Base-by-base conservation (phyloP, 306 rosid species). In the Fragaria iinumae region DNA sequence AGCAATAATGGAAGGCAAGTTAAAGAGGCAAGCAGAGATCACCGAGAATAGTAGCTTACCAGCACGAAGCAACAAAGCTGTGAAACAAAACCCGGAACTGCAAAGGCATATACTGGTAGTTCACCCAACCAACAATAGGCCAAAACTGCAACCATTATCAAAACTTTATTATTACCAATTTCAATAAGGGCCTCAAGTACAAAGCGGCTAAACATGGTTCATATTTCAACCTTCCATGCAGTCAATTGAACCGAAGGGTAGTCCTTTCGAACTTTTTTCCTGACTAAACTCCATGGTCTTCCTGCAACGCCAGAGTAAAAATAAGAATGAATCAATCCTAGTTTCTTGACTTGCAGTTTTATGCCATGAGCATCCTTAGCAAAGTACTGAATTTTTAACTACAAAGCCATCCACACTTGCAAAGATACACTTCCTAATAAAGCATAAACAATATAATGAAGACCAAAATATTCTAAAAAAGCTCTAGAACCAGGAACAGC, bases 71-170 rank as follows among this genome's bases (percentile, higher is more conserved):
- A 71, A 83, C 83, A 25, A 80, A 81, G 79, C 91, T 91, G 79
- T 89, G 96, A 84, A 94, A 94, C 77, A 91, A 16, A 81, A 91
- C 98, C 5, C 97, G 93, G 52, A 91, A 80, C 79, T 94, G 97
- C 80, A 76, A 25, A 50, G 98, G 98, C 90, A 94, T 89, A 69
- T 90, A 94, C 80, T 88, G 96, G 90, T 94, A 94, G 87, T 91
- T 94, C 81, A 94, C 80, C 98, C 97, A 91, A 67, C 90, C 93
- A 82, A 94, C 96, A 10, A 94, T 74, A 14, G 98, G 98, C 97
- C 97, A 91, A 81, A 94, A 90, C 97, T 94, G 93, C 89, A 81
- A 20, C 74, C 69, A 69, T 66, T 52, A 75, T 5, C 9, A 63
- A 29, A 62, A 50, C n/a, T 67, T 81, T 60, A 69, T 41, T 66